Conservation (phyloP, 2,329 filamentous ascomycete species). For the Decorospora gaudefroyi region DNA sequence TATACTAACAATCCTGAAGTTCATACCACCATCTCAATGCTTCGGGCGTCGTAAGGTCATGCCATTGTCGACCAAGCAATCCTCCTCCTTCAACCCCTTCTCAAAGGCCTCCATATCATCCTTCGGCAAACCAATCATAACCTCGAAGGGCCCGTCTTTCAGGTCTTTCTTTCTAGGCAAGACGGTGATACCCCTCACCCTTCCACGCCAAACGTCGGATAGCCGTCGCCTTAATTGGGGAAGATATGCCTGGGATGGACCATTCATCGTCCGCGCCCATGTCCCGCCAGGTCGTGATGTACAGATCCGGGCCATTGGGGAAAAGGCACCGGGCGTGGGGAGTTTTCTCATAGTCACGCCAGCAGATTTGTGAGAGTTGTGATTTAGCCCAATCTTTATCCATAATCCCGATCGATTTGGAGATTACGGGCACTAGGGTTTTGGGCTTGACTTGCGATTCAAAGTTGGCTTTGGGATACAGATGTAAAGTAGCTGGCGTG, state of each 20-base stretch:
- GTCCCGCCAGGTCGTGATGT: constrained; percentile 37
- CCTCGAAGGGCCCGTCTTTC: constrained; percentile 15
- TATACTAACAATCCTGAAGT: too few species aligned
- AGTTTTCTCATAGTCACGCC: constrained; percentile 9
- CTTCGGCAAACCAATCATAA: constrained; percentile 25
- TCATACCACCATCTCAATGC: too few species aligned
- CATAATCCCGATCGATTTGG: too few species aligned
- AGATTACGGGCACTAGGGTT: not conserved
- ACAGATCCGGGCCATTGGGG: constrained; percentile 31
- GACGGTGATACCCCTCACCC: constrained; percentile 31
- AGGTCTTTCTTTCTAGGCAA: constrained; percentile 20
- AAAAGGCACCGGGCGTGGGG: too few species aligned
- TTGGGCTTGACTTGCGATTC: not conserved
- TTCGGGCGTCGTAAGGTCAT: too few species aligned
- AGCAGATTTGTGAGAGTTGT: constrained; percentile 5
- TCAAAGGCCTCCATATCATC: constrained; percentile 24
- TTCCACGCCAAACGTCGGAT: constrained; percentile 27
- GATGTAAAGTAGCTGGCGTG: too few species aligned
- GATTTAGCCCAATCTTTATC: too few species aligned
- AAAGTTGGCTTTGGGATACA: constrained; percentile 2
- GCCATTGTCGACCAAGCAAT: constrained; percentile 12
- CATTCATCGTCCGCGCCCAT: constrained; percentile 30
- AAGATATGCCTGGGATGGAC: constrained; percentile 29
- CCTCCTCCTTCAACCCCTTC: constrained; percentile 9
- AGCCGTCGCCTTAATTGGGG: constrained; percentile 17